phyloP scores from a whole-genome alignment of 495 filamentous ascomycete genomes.

The Aspergillus diversus region DNA sequence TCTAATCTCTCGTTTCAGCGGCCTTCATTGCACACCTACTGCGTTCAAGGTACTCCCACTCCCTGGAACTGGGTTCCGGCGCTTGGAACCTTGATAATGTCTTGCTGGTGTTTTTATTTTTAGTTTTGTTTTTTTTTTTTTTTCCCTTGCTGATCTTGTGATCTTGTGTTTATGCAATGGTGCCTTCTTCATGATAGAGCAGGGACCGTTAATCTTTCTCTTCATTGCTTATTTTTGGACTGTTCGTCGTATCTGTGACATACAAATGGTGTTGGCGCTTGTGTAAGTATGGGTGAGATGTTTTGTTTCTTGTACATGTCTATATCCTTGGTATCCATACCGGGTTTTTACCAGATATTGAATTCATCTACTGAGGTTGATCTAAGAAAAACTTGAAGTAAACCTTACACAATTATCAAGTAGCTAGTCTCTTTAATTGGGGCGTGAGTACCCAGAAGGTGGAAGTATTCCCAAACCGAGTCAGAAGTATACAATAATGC shows the following conservation, averaged over 20 bases:
- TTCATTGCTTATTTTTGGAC: slow-evolving; percentile 22
- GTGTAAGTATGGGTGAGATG: slow-evolving; percentile 17
- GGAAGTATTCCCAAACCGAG: too few species aligned
- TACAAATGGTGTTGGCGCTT: slow-evolving; percentile 23
- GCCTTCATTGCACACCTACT: too few species aligned
- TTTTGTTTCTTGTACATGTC: slow-evolving; percentile 18
- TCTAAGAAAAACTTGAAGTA: too few species aligned
- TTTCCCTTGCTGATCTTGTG: slow-evolving; percentile 17
- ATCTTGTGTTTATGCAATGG: slow-evolving; percentile 16
- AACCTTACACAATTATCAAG: too few species aligned
- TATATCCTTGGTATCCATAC: slow-evolving; percentile 11
- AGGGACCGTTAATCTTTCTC: slow-evolving; percentile 11
- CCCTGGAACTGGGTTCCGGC: slow-evolving; percentile 21
- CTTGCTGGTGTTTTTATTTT: slow-evolving; percentile 19
- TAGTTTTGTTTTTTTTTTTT: slow-evolving; percentile 1
- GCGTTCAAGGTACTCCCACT: background rate
- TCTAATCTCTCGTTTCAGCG: background rate
- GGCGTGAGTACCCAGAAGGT: too few species aligned
- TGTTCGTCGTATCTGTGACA: slow-evolving; percentile 18
- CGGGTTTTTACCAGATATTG: background rate
- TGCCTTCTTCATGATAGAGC: slow-evolving; percentile 17
- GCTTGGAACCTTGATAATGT: slow-evolving; percentile 13
- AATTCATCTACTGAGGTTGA: too few species aligned
- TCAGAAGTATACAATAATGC: too few species aligned
- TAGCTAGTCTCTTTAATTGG: background rate